These are phyloP conservation scores for Sporothrix protearum DNA, from an alignment of 2,329 filamentous ascomycete genomes.

Conservation along the genomic window DNA sequence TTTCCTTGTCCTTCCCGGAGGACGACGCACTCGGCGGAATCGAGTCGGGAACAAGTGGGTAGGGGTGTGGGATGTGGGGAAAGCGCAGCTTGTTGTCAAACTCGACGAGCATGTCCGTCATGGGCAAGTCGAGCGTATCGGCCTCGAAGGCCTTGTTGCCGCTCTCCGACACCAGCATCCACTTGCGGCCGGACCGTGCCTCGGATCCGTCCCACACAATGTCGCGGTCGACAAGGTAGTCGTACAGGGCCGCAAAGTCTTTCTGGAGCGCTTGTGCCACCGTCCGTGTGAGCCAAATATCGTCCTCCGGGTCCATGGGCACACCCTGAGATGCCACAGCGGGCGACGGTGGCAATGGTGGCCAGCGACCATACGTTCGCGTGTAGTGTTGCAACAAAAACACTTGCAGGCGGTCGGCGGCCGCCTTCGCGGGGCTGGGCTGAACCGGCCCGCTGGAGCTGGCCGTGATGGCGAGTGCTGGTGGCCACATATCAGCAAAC, in stretches of 20 bases:
- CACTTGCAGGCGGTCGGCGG: constrained; percentile 57
- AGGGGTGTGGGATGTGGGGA: constrained; percentile 65
- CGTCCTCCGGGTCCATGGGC: constrained; percentile 38
- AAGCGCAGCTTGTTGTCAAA: constrained; percentile 62
- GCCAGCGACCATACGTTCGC: constrained; percentile 58
- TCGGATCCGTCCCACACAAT: constrained; percentile 63
- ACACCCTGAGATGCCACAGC: constrained; percentile 25
- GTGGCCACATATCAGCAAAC: constrained; percentile 59
- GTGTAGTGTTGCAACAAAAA: constrained; percentile 60
- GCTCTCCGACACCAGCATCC: constrained; percentile 56
- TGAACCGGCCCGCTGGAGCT: constrained; percentile 33
- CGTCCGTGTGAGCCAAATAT: constrained; percentile 59
- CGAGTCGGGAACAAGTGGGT: constrained; percentile 59
- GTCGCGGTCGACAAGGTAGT: constrained; percentile 66
- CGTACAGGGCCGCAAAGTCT: constrained; percentile 67
- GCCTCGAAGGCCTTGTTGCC: constrained; percentile 47
- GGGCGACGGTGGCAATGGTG: constrained; percentile 35
- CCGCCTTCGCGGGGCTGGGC: constrained; percentile 45
- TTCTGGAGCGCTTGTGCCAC: constrained; percentile 56
- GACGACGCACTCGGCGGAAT: constrained; percentile 35
- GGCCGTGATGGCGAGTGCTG: constrained; percentile 34
- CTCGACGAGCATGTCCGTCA: constrained; percentile 63
- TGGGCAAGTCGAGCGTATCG: constrained; percentile 53
- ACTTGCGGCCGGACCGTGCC: constrained; percentile 59
- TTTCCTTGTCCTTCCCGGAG: constrained; percentile 28